A percentile compares a stretch with the other conserved stretches of the same genome.
phyloP scores from a whole-genome alignment of 2,329 filamentous ascomycete species.

The Monosporascus sp. region DNA sequence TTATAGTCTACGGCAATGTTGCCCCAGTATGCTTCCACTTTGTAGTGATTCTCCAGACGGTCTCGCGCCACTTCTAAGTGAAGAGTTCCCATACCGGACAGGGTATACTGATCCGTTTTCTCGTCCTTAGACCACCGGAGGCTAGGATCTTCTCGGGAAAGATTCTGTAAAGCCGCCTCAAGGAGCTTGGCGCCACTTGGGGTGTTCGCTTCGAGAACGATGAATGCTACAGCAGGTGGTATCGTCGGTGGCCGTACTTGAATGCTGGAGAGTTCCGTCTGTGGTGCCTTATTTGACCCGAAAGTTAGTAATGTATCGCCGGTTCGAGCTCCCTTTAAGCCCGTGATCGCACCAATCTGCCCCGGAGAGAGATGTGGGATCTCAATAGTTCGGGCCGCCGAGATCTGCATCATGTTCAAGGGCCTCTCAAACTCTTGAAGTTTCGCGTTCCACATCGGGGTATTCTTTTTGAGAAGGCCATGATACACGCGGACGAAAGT shows the following conservation, averaged over 20 bases:
- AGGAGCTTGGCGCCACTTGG: conserved; percentile 76
- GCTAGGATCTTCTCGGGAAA: conserved; percentile 89
- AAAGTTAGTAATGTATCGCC: conserved; percentile 87
- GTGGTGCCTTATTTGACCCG: conserved; percentile 55
- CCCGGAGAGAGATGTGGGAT: conserved; percentile 75
- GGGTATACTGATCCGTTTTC: conserved; percentile 86
- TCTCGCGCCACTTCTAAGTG: conserved; percentile 92
- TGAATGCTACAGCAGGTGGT: conserved; percentile 91
- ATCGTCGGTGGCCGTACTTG: conserved; percentile 85
- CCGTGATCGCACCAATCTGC: conserved; percentile 90
- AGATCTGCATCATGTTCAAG: conserved; percentile 81
- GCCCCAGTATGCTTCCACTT: conserved; percentile 80
- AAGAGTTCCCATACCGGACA: conserved; percentile 94
- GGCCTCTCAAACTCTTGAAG: conserved; percentile 74
- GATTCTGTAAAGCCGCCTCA: conserved; percentile 67
- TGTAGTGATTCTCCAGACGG: conserved; percentile 82
- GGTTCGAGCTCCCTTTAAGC: conserved; percentile 85
- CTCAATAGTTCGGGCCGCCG: conserved; percentile 81
- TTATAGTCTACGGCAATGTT: conserved; percentile 94
- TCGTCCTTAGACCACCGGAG: conserved; percentile 79
- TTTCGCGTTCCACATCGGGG: conserved; percentile 81
- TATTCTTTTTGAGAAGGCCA: conserved; percentile 69
- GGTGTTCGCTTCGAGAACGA: conserved; percentile 81
- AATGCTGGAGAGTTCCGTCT: conserved; percentile 64
- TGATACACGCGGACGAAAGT: conserved; percentile 93